Conservation (phyloP, 2,329 filamentous ascomycete genomes). For the Colletotrichum phormii region DNA sequence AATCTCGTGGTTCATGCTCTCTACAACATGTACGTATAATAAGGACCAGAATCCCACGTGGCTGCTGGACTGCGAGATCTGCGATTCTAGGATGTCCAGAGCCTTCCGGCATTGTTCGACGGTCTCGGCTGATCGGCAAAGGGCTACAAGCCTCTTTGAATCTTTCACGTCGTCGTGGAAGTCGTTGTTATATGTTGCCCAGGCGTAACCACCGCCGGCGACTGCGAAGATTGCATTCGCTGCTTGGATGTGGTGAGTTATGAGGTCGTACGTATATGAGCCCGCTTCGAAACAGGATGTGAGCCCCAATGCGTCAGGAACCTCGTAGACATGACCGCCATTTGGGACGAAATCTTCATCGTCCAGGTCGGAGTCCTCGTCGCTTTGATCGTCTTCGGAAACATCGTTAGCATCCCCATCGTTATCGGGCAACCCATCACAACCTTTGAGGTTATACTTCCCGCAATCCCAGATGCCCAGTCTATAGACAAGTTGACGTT, state of each 20-base stretch:
- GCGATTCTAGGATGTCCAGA: neutral
- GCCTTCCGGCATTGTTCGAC: neutral
- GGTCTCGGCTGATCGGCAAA: constrained; percentile 15
- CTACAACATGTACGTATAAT: neutral
- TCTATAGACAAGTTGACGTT: constrained; percentile 46
- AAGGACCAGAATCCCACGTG: neutral
- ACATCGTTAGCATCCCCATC: neutral
- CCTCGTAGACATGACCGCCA: neutral
- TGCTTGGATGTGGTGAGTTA: neutral
- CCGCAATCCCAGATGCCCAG: constrained; percentile 42
- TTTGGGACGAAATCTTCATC: no score
- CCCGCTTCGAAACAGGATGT: neutral
- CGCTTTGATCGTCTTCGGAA: no score
- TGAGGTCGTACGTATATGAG: neutral
- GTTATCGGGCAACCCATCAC: neutral
- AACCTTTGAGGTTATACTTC: constrained; percentile 42
- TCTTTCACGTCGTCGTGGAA: neutral
- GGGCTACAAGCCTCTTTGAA: neutral
- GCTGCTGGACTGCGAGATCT: neutral
- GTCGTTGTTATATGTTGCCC: neutral
- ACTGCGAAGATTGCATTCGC: constrained; percentile 3
- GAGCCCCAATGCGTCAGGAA: neutral
- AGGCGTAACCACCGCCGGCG: neutral
- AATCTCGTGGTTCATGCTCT: neutral
- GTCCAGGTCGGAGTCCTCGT: no score